phyloP scores from a whole-genome alignment of 2,329 filamentous ascomycete species.

The Geosmithia putterillii region DNA sequence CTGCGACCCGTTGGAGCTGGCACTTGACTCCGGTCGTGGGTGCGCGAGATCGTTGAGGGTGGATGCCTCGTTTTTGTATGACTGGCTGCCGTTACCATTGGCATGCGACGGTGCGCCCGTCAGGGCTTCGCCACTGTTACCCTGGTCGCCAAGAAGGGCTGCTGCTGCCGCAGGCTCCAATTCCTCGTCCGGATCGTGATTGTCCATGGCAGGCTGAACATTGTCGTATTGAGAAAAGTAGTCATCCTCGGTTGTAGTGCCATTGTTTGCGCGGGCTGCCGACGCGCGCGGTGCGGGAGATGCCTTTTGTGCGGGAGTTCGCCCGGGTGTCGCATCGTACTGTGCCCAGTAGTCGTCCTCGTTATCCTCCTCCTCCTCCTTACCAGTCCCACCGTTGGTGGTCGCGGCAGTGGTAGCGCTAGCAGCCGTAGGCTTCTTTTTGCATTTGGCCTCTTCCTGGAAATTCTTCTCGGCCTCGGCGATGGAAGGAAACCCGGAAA shows the following conservation, averaged over 20 bases:
- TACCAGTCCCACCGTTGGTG: constrained; percentile 1
- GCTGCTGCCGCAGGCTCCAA: constrained; percentile 5
- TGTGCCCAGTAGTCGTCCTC: constrained; percentile 72
- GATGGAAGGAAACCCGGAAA: constrained; percentile 38
- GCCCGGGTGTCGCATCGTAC: constrained; percentile 59
- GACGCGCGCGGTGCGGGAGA: constrained; percentile 45
- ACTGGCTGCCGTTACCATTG: neutral
- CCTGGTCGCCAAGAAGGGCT: neutral
- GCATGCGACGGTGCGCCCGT: neutral
- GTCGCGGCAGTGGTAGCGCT: constrained; percentile 4
- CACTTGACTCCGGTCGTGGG: constrained; percentile 46
- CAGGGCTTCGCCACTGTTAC: too few species aligned
- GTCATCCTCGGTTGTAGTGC: constrained; percentile 40
- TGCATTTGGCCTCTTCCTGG: constrained; percentile 12
- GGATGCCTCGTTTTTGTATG: neutral
- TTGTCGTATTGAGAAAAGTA: constrained; percentile 69
- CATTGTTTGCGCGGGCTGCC: constrained; percentile 6
- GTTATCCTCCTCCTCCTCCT: constrained; percentile 39
- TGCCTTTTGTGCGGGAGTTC: constrained; percentile 48
- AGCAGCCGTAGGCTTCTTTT: neutral
- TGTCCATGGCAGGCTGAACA: constrained; percentile 71
- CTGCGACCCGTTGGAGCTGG: constrained; percentile 40
- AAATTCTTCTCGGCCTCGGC: constrained; percentile 49
- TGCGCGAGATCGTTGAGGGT: constrained; percentile 31
- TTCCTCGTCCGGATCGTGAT: constrained; percentile 67